phyloP scores from a whole-genome alignment of 208 protist species.

The Crithidia sp. region DNA sequence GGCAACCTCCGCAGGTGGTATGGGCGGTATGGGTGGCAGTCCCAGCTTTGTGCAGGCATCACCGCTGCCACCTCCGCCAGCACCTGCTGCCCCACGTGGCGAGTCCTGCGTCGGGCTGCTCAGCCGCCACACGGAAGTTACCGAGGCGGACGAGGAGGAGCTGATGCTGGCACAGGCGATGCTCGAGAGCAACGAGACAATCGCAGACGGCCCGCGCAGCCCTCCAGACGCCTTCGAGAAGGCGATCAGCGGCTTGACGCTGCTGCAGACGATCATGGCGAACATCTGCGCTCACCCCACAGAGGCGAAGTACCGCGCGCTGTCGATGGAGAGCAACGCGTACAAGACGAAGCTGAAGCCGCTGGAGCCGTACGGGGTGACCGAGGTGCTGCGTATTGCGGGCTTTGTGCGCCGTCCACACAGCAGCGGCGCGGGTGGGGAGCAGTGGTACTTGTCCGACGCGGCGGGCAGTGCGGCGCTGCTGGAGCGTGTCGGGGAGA shows the following conservation, averaged over 20 bases:
- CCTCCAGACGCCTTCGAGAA: constrained; percentile 41
- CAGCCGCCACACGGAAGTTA: constrained; percentile 35
- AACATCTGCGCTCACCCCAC: constrained; percentile 66
- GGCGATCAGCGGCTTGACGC: constrained; percentile 44
- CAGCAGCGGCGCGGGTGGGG: constrained; percentile 35
- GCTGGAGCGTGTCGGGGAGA: constrained; percentile 43
- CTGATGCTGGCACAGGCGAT: constrained; percentile 57
- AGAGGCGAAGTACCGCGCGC: constrained; percentile 55
- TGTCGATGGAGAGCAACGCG: constrained; percentile 61
- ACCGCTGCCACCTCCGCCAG: constrained; percentile 1
- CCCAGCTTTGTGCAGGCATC: not conserved
- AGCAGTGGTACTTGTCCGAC: constrained; percentile 74
- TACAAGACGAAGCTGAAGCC: constrained; percentile 71
- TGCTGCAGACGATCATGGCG: constrained; percentile 48
- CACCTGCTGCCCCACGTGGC: not conserved
- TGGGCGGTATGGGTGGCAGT: not conserved
- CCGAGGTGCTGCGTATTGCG: constrained; percentile 58
- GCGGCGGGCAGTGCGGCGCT: constrained; percentile 49
- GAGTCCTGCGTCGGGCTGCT: constrained; percentile 38
- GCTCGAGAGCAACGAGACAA: constrained; percentile 74
- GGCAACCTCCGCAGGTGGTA: constrained; percentile 38
- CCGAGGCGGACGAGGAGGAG: constrained; percentile 68
- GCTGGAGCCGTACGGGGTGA: constrained; percentile 64
- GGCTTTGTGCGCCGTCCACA: constrained; percentile 67
- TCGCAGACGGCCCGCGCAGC: constrained; percentile 35